phyloP scores from a whole-genome alignment of 192 early-diverging fungal species.

The Diversispora epigaea region DNA sequence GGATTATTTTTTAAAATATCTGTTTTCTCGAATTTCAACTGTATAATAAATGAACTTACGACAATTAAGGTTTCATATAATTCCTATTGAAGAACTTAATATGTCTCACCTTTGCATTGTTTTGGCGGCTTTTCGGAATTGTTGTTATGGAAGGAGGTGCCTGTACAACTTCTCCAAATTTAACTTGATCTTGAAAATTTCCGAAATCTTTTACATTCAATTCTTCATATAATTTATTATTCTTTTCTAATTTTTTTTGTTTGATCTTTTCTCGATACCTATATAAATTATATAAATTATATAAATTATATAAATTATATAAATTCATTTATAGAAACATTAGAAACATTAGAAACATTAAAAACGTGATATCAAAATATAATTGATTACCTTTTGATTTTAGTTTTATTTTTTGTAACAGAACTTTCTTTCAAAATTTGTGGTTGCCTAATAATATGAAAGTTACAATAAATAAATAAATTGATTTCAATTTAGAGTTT shows the following conservation, averaged over 20 bases:
- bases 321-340: neutral
- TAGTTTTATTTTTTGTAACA: slow-evolving; percentile 7
- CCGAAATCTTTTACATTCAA: slow-evolving; percentile 19
- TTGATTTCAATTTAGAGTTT: too few relatives aligned
- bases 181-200: slow-evolving; percentile 22
- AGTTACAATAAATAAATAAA: neutral
- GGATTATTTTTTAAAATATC: too few relatives aligned
- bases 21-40: too few relatives aligned
- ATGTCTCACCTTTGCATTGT: too few relatives aligned
- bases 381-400: slow-evolving; percentile 1
- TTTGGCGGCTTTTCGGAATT: slow-evolving; percentile 2
- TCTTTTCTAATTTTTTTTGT: slow-evolving; percentile 14
- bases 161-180: slow-evolving; percentile 33
- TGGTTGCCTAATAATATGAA: neutral
- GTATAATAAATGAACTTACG: too few relatives aligned
- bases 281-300: too few relatives aligned
- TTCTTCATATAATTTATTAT: slow-evolving; percentile 7
- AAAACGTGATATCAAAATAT: neutral
- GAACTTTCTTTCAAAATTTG: slow-evolving; percentile 3
- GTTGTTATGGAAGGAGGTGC: slow-evolving; percentile 18
- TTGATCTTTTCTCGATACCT: slow-evolving; percentile 28
- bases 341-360: neutral
- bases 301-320: too few relatives aligned
- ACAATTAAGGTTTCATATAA: too few relatives aligned
- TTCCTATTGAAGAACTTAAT: too few relatives aligned